Conservation (phyloP, 441 rosid genomes). For the Arabidopsis hybrid region DNA sequence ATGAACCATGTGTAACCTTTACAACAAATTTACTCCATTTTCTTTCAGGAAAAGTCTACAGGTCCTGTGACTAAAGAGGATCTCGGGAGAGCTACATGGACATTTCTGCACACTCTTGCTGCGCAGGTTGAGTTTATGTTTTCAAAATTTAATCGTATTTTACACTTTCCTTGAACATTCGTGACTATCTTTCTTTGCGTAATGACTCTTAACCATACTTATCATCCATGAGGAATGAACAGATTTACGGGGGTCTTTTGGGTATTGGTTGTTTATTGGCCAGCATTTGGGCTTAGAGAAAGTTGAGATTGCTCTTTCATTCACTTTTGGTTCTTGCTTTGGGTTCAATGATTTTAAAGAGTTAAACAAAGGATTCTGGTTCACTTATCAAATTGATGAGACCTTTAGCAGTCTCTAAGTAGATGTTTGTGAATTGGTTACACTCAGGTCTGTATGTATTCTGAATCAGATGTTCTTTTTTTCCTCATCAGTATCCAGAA, state of each 20-base stretch:
- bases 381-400: neutral
- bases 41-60: constrained; percentile 54
- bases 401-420: constrained; percentile 3
- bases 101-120: constrained; percentile 92
- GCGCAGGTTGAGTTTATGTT: constrained; percentile 86
- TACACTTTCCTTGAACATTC: neutral
- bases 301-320: constrained; percentile 2
- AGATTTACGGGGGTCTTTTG: neutral
- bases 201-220: constrained; percentile 13
- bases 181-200: constrained; percentile 2
- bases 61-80: constrained; percentile 91
- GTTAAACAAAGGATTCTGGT: constrained; percentile 2
- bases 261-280: constrained; percentile 5
- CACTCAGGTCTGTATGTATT: neutral
- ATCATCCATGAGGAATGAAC: neutral
- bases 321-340: constrained; percentile 4
- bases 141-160: neutral
- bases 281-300: neutral
- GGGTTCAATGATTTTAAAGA: neutral
- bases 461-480: constrained; percentile 11
- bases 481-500: constrained; percentile 82
- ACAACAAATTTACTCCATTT: neutral
- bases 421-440: constrained; percentile 14
- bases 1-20: constrained; percentile 1
- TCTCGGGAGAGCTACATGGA: constrained; percentile 96